Evolutionary conservation across 2,329 filamentous ascomycete genomes (phyloP), one percentile per base, ranked within the genome.

Genomic region (Colletotrichum shisoi): DNA sequence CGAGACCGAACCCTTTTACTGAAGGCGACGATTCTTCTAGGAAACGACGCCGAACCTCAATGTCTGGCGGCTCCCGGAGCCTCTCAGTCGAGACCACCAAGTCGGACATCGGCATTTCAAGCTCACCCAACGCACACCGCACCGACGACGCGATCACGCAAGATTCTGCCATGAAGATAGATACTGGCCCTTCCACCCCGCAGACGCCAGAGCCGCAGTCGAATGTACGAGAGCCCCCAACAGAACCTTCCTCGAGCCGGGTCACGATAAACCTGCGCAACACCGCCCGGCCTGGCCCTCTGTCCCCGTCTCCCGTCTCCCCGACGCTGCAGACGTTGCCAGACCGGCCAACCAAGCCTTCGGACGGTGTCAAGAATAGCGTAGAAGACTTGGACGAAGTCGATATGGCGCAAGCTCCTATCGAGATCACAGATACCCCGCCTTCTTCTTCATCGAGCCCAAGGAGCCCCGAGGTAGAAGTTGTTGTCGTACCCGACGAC

Each of bases 1-100:
- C 84, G 71, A 84, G 87, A 70, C 85, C 85, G 59, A 89, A 89
- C 71, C 87, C 87, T 46, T 89, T 89, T 75, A 83, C 88, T 78
- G 86, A 88, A 77, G 80, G 77, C 74, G 84, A 86, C 71, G 73
- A 78, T 53, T 80, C 83, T 48, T 82, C 87, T 63, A 82, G 87
- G 71, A 90, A 90, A 76, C 85, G 87, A 59, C 86, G 85, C 70
- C 84, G 87, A 71, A 87, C 86, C 37, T 89, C 87, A 15, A 78
- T 82, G 58, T 83, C 83, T 63, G 65, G 65, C 19, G 82, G 79
- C 64, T 88, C 86, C 31, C 81, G 83, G 67, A 85, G 83, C 72
- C 78, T 78, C 67, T 87, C 86, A 21, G 77, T 82, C 71, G 83
- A 85, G 63, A 79, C 79, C 34, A 71, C 73, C 62, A 74, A 74